Percentiles rank a stretch among this genome's conserved stretches.
phyloP scores from a whole-genome alignment of 805 yeast genomes.

The Cyberlindnera petersonii region DNA sequence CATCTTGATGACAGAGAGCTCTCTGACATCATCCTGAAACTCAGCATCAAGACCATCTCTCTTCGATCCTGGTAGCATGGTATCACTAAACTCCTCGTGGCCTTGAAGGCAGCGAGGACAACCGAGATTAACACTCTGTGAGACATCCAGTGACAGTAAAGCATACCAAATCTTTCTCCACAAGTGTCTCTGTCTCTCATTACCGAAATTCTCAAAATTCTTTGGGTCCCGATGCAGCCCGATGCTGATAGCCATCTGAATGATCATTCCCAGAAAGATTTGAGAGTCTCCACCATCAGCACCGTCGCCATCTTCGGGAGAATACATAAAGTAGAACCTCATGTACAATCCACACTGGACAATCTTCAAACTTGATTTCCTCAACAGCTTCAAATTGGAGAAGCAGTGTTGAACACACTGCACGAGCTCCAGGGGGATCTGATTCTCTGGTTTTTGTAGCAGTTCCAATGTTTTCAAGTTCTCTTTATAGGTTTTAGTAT shows the following conservation, averaged over 20 bases:
- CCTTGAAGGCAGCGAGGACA: constrained; percentile 37
- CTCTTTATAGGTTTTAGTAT: constrained; percentile 22
- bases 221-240: constrained; percentile 70
- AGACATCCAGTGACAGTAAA: constrained; percentile 38
- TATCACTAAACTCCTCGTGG: constrained; percentile 38
- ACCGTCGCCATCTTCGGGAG: constrained; percentile 59
- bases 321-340: constrained; percentile 49
- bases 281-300: constrained; percentile 57
- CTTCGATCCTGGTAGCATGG: constrained; percentile 37
- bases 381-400: constrained; percentile 38
- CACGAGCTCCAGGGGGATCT: constrained; percentile 37
- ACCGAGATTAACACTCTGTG: constrained; percentile 40
- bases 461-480: constrained; percentile 14
- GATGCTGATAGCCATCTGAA: constrained; percentile 64
- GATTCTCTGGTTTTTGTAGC: constrained; percentile 38
- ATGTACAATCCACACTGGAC: constrained; percentile 59
- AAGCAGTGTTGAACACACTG: constrained; percentile 45
- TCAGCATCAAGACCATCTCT: constrained; percentile 21
- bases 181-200: constrained; percentile 40
- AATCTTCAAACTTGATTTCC: constrained; percentile 43
- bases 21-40: constrained; percentile 34
- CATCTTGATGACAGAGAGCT: constrained; percentile 44
- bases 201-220: constrained; percentile 41
- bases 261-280: constrained; percentile 49
- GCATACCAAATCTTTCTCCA: constrained; percentile 60